Conservation (phyloP, 1,284 basidiomycete species). For the Salmacisia buchloeana region DNA sequence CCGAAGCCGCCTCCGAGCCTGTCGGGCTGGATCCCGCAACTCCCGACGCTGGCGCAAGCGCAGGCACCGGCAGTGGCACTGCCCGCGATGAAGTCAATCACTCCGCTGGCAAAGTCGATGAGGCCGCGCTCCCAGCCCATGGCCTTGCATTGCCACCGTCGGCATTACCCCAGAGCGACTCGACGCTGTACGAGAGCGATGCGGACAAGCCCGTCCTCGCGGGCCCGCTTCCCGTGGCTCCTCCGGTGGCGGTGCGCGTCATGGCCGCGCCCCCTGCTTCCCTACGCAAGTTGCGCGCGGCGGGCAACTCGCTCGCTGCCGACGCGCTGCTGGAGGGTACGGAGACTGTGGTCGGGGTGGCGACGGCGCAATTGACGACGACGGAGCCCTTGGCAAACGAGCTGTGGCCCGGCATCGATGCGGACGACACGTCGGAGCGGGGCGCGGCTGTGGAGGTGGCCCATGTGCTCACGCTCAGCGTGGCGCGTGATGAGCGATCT, state of each 20-base stretch:
- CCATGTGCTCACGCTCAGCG: constrained; percentile 35
- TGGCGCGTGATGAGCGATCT: constrained; percentile 28
- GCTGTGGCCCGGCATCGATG: constrained; percentile 15
- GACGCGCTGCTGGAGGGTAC: constrained; percentile 13
- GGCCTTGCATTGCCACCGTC: not conserved
- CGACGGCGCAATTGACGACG: constrained; percentile 21
- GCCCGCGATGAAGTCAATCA: no score
- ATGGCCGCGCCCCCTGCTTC: constrained; percentile 26
- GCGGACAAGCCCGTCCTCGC: constrained; percentile 18
- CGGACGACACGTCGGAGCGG: not conserved
- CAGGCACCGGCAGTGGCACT: no score
- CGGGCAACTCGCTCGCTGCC: not conserved
- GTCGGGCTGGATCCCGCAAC: no score
- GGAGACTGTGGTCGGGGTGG: constrained; percentile 39
- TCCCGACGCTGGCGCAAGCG: no score
- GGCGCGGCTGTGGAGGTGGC: constrained; percentile 17
- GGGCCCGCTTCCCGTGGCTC: constrained; percentile 25
- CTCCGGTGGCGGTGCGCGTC: constrained; percentile 26
- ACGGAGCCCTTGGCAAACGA: constrained; percentile 6
- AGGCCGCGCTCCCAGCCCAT: not conserved
- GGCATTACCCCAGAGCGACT: not conserved
- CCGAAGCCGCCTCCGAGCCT: not conserved
- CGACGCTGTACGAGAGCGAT: constrained; percentile 8
- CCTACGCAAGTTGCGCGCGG: not conserved
- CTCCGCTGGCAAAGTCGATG: not conserved